phyloP scores from a whole-genome alignment of 805 yeast species.

The Candida alai region DNA sequence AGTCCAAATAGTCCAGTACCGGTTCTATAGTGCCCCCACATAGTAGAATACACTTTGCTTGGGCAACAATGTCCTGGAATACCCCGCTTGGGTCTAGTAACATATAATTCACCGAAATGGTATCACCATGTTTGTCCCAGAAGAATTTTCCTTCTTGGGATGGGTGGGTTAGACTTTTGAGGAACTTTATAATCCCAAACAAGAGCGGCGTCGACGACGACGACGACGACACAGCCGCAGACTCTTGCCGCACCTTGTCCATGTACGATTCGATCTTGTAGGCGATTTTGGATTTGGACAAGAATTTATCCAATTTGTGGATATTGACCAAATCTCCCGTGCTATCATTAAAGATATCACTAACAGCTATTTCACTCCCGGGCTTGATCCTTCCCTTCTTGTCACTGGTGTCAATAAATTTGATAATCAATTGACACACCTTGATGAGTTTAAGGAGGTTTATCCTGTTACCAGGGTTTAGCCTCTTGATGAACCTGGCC shows the following conservation, averaged over 20 bases:
- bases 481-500: conserved; percentile 54
- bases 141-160: conserved; percentile 76
- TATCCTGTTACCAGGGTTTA: conserved; percentile 70
- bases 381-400: conserved; percentile 29
- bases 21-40: conserved; percentile 99
- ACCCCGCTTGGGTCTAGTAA: conserved; percentile 74
- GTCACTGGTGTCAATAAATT: conserved; percentile 37
- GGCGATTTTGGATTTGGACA: conserved; percentile 69
- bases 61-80: conserved; percentile 62
- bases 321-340: conserved; percentile 72
- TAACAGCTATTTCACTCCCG: conserved; percentile 51
- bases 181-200: conserved; percentile 61
- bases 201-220: conserved; percentile 50
- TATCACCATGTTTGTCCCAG: conserved; percentile 43
- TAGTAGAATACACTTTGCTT: conserved; percentile 64
- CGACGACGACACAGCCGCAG: not conserved
- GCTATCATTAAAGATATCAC: conserved; percentile 53
- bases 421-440: conserved; percentile 48
- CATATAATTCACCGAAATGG: conserved; percentile 55
- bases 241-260: conserved; percentile 20
- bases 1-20: conserved; percentile 60
- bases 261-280: conserved; percentile 76
- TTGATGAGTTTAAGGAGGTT: conserved; percentile 61
- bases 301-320: conserved; percentile 60
- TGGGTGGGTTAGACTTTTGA: conserved; percentile 66